Base-by-base conservation (phyloP, 2,329 filamentous ascomycete genomes). In the Penicillium sumatraense region DNA sequence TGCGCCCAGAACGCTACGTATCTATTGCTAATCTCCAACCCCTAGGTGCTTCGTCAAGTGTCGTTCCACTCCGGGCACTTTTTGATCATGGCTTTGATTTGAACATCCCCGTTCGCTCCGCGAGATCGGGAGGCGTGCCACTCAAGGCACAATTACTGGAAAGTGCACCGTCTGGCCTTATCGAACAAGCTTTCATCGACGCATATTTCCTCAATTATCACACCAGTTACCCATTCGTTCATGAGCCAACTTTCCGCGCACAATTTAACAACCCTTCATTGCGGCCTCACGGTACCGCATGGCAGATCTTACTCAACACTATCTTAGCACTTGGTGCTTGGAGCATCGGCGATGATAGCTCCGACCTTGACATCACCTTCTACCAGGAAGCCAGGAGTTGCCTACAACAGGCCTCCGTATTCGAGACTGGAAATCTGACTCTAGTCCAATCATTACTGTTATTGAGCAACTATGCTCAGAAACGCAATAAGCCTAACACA, bases 401-500 rank as follows among this genome's bases (percentile, higher is more conserved):
- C 52, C 56, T 81, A 47, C 78, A 78, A 36, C 75, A 80, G 50
- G 71, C 78, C 40, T 71, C 69, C 38, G 72, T 75, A n/a, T 72
- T 81, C 29, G 80, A 82, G 53, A 77, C 75, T 21, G 80, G 80
- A 18, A 81, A 80, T 47, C 61, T 82, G 16, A 79, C 76, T 7
- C 69, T 80, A 8, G 78, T 82, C 2, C 80, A 81, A 60, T 75
- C 74, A 1, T 68, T 82, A 29, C 64, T 75, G 13, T 70, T 82
- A 45, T 70, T 81, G 59, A 77, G 78, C 53, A 81, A 81, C 51
- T 80, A 80, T 56, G 70, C 78, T 0, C 80, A 81, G 59, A 82
- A 81, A 61, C 71, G 78, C 24, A 78, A 81, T 62, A 80, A 80
- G 55, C 80, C 80, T 2, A 82, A 82, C 58, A 78, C 73, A 7